These are phyloP conservation scores for Diplodia scrobiculata DNA, from an alignment of 2,329 filamentous ascomycete genomes.

Conservation along the genomic window DNA sequence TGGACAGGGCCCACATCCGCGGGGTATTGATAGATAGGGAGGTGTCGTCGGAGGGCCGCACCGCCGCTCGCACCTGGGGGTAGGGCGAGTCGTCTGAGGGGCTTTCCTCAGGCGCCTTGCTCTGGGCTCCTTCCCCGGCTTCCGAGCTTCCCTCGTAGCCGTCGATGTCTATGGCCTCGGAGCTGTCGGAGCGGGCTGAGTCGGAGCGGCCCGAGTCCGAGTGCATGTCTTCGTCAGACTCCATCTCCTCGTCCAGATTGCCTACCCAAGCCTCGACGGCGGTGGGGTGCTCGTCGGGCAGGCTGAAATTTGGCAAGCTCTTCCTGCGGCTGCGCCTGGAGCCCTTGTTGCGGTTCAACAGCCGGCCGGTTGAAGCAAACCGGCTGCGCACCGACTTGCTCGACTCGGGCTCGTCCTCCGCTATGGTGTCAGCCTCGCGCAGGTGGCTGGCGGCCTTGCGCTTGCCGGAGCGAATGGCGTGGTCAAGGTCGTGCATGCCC, in stretches of 20 bases:
- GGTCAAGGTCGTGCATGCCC: conserved; percentile 36
- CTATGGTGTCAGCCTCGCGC: conserved; percentile 15
- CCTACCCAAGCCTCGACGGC: conserved; percentile 27
- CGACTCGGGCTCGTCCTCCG: conserved; percentile 20
- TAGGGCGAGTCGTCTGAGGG: conserved; percentile 73
- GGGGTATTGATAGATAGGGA: conserved; percentile 82
- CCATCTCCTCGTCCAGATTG: conserved; percentile 16
- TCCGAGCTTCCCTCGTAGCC: conserved; percentile 40
- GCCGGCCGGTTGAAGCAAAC: conserved; percentile 8
- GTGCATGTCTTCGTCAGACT: conserved; percentile 5
- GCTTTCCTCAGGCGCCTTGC: conserved; percentile 49
- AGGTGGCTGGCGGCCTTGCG: conserved; percentile 32
- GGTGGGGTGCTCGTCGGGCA: conserved; percentile 19
- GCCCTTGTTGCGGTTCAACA: conserved; percentile 18
- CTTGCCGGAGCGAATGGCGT: conserved; percentile 33
- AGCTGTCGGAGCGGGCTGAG: conserved; percentile 8
- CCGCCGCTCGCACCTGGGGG: conserved; percentile 76
- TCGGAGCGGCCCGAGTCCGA: conserved; percentile 18
- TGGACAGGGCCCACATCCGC: conserved; percentile 82
- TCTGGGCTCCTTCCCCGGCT: not conserved
- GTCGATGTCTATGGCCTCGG: conserved; percentile 36
- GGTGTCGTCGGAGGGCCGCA: conserved; percentile 73
- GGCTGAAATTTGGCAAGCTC: conserved; percentile 8
- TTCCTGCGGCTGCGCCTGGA: conserved; percentile 25
- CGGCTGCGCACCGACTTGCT: conserved; percentile 17